These are phyloP conservation scores for Xylaria bambusicola DNA, from an alignment of 495 filamentous ascomycete species.

Conservation along the genomic window DNA sequence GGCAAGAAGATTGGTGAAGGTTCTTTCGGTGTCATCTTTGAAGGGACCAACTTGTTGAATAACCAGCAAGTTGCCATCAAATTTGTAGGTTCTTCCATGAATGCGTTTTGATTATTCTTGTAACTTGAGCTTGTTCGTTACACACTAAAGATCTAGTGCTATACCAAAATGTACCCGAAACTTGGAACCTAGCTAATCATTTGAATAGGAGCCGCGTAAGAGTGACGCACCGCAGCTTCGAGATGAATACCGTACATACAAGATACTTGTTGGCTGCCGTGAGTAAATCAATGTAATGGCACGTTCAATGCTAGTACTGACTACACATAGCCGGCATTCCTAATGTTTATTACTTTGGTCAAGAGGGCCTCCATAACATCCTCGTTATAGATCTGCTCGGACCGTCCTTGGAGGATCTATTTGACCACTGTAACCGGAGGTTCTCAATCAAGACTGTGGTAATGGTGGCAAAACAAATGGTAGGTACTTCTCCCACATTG, in stretches of 20 bases:
- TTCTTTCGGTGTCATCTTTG: slow-evolving; percentile 98
- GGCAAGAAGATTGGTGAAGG: slow-evolving; percentile 99
- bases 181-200: slow-evolving; percentile 6
- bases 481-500: slow-evolving; percentile 41
- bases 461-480: slow-evolving; percentile 99
- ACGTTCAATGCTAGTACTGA: slow-evolving; percentile 21
- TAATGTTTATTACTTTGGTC: slow-evolving; percentile 99
- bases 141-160: too few relatives aligned
- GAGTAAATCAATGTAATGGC: slow-evolving; percentile 48
- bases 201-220: slow-evolving; percentile 86
- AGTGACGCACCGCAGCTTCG: slow-evolving; percentile 97
- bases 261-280: slow-evolving; percentile 99
- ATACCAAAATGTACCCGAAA: too few relatives aligned
- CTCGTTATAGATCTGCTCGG: slow-evolving; percentile 97
- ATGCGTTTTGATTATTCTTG: too few relatives aligned
- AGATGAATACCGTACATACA: slow-evolving; percentile 99
- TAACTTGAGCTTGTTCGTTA: too few relatives aligned
- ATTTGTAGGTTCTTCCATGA: slow-evolving; percentile 78
- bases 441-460: slow-evolving; percentile 98
- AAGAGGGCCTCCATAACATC: slow-evolving; percentile 99
- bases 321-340: slow-evolving; percentile 82
- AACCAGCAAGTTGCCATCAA: slow-evolving; percentile 99
- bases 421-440: slow-evolving; percentile 94
- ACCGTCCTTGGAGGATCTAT: slow-evolving; percentile 94
- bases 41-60: slow-evolving; percentile 97